Conservation (phyloP, 1,139 yeast genomes). For the Pichia sp. region DNA sequence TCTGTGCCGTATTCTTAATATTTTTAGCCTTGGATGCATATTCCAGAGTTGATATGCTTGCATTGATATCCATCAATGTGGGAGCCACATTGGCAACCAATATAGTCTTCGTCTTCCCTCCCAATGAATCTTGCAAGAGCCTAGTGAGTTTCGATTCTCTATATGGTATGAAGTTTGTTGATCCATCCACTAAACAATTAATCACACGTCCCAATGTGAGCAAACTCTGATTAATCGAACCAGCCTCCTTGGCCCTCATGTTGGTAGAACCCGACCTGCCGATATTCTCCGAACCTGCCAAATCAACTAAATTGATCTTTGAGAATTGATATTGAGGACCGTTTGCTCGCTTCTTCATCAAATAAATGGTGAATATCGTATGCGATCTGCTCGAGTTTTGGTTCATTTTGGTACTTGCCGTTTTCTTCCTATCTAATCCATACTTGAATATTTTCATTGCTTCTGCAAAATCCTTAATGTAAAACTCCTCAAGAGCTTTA, state of each 20-base stretch:
- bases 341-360: slow-evolving; percentile 41
- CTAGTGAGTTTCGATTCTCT: slow-evolving; percentile 80
- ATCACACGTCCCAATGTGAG: slow-evolving; percentile 82
- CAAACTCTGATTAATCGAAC: slow-evolving; percentile 77
- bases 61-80: slow-evolving; percentile 64
- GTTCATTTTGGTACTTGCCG: slow-evolving; percentile 65
- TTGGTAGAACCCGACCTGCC: slow-evolving; percentile 72
- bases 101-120: slow-evolving; percentile 75
- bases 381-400: slow-evolving; percentile 68
- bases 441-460: slow-evolving; percentile 47
- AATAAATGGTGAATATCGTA: slow-evolving; percentile 58
- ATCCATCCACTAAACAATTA: slow-evolving; percentile 55
- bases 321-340: slow-evolving; percentile 43
- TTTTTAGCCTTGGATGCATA: slow-evolving; percentile 80
- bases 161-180: slow-evolving; percentile 64
- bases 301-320: slow-evolving; percentile 68
- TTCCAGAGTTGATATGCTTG: slow-evolving; percentile 75
- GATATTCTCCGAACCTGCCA: slow-evolving; percentile 79
- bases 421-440: slow-evolving; percentile 53
- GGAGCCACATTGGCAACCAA: slow-evolving; percentile 82
- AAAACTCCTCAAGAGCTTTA: slow-evolving; percentile 45
- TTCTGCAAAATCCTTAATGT: slow-evolving; percentile 43
- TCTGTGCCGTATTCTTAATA: slow-evolving; percentile 50
- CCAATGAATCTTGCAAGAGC: slow-evolving; percentile 72
- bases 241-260: slow-evolving; percentile 81